phyloP scores from a whole-genome alignment of 306 rosid species.

The Quercus gilva region DNA sequence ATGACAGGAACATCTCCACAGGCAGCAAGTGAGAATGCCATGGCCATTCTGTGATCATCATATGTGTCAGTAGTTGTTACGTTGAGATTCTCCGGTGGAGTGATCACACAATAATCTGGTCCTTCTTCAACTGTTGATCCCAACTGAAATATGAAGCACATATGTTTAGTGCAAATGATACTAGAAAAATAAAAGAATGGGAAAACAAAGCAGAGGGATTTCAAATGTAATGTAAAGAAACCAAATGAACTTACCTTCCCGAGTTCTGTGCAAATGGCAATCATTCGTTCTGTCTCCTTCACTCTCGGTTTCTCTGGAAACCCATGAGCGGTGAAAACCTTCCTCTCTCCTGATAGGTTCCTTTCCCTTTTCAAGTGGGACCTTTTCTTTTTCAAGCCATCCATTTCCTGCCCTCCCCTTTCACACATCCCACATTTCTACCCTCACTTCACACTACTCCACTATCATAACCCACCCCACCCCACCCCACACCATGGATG shows the following conservation, averaged over 20 bases:
- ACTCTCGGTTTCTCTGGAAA: constrained; percentile 48
- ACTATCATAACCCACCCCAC: no score
- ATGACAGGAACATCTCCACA: constrained; percentile 88
- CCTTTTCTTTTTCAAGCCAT: no score
- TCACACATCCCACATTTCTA: no score
- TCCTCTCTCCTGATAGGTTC: no score
- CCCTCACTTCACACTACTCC: no score
- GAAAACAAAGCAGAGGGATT: constrained; percentile 1
- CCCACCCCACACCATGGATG: no score
- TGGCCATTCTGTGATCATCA: constrained; percentile 98
- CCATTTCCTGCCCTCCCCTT: no score
- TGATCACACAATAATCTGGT: constrained; percentile 87
- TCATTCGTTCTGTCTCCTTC: constrained; percentile 97
- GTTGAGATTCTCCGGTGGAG: constrained; percentile 83
- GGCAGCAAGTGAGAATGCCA: constrained; percentile 98
- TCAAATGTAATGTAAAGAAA: not conserved
- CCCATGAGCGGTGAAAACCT: no score
- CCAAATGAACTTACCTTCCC: constrained; percentile 59
- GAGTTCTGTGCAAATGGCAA: constrained; percentile 97
- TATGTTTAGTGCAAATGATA: not conserved
- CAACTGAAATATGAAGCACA: constrained; percentile 46
- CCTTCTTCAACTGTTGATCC: constrained; percentile 99
- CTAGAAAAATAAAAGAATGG: not conserved
- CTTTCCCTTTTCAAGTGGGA: no score
- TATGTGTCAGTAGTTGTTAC: constrained; percentile 85